Evolutionary conservation across 192 early-diverging fungal species (phyloP).

Genomic region (Linnemannia zychae): DNA sequence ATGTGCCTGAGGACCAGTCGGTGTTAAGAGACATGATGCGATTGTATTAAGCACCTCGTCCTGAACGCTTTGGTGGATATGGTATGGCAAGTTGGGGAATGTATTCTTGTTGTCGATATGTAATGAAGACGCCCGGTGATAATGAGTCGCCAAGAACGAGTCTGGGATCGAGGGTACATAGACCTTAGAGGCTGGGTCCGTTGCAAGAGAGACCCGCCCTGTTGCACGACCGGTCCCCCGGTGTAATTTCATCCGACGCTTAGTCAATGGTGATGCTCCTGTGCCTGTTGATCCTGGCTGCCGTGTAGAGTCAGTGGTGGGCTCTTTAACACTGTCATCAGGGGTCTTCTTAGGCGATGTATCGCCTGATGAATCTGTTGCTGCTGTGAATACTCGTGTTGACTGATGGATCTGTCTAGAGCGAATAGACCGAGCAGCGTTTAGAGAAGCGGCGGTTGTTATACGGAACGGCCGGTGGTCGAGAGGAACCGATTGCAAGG

Average conservation of each 20-base stretch:
- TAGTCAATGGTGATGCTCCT: not conserved
- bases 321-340: not conserved
- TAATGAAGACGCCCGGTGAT: conserved; percentile 3
- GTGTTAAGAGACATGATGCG: conserved; percentile 39
- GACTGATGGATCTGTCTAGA: not conserved
- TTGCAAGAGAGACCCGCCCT: not conserved
- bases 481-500: not conserved
- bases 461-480: not conserved
- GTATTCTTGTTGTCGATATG: conserved; percentile 7
- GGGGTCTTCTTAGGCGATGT: not conserved
- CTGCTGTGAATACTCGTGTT: not conserved
- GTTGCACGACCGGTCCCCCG: conserved; percentile 10
- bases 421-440: not conserved
- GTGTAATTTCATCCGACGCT: conserved; percentile 5
- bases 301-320: not conserved
- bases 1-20: conserved; percentile 13
- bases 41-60: conserved; percentile 32
- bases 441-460: not conserved
- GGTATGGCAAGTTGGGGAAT: conserved; percentile 26
- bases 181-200: conserved; percentile 15
- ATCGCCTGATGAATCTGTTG: not conserved
- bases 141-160: conserved; percentile 17
- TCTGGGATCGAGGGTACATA: conserved; percentile 45
- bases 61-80: conserved; percentile 30
- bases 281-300: not conserved